phyloP scores from a whole-genome alignment of 1,284 basidiomycete genomes.

The Gymnopus androsaceus region DNA sequence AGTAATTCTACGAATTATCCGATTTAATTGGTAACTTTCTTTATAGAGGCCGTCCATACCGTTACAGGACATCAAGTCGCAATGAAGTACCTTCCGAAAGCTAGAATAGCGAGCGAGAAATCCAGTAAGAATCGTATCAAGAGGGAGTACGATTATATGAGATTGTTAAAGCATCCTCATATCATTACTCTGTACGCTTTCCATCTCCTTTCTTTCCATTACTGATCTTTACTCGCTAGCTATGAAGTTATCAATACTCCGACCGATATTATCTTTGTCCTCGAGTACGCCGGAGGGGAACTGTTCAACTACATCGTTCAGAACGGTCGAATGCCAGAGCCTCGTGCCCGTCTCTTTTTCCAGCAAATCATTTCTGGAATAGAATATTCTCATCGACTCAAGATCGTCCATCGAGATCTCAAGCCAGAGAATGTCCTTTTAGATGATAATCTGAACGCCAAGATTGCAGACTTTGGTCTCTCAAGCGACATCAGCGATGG shows the following conservation, averaged over 20 bases:
- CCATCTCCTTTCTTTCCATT: conserved; percentile 3
- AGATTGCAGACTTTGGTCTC: conserved; percentile 95
- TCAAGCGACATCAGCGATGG: conserved; percentile 94
- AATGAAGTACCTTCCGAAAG: conserved; percentile 97
- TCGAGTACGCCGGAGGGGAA: conserved; percentile 91
- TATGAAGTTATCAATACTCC: conserved; percentile 95
- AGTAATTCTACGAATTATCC: conserved; percentile 36
- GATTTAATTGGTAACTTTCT: conserved; percentile 19
- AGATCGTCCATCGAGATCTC: conserved; percentile 94
- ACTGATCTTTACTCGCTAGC: conserved; percentile 42
- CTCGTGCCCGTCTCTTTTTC: conserved; percentile 87
- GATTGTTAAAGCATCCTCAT: conserved; percentile 88
- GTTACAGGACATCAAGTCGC: conserved; percentile 95
- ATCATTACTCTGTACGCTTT: conserved; percentile 87
- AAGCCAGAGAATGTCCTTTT: conserved; percentile 91
- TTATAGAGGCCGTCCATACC: conserved; percentile 87
- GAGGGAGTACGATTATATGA: conserved; percentile 95
- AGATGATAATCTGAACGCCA: conserved; percentile 82
- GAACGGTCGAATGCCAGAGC: conserved; percentile 85
- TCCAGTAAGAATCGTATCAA: conserved; percentile 91
- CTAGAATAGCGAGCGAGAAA: conserved; percentile 88
- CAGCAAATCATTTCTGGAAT: conserved; percentile 96
- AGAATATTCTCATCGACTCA: conserved; percentile 91
- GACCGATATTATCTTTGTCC: conserved; percentile 94
- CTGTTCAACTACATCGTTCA: conserved; percentile 95